Evolutionary conservation across 2,329 filamentous ascomycete species (phyloP).

Genomic region (Nemania abortiva): DNA sequence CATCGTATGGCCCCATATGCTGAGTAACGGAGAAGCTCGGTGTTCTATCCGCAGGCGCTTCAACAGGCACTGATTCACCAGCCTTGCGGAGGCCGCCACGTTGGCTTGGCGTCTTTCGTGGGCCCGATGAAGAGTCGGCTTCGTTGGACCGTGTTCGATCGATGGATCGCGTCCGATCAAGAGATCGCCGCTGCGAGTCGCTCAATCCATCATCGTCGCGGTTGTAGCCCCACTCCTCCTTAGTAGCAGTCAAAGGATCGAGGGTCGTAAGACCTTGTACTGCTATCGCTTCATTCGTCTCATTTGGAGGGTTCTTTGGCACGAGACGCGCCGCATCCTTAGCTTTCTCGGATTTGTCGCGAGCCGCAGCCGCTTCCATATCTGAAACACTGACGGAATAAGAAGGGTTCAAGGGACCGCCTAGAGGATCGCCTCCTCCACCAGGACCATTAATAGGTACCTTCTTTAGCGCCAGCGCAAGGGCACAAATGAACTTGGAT

Average conservation of each 20-base stretch:
- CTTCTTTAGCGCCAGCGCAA: slow-evolving; percentile 85
- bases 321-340: slow-evolving; percentile 76
- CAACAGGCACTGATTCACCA: slow-evolving; percentile 47
- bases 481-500: slow-evolving; percentile 96
- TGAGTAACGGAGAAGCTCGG: slow-evolving; percentile 50
- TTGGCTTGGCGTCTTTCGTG: slow-evolving; percentile 48
- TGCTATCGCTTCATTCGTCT: slow-evolving; percentile 58
- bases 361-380: slow-evolving; percentile 72
- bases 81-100: slow-evolving; percentile 50
- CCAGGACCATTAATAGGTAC: slow-evolving; percentile 88
- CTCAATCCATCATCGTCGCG: slow-evolving; percentile 54
- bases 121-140: slow-evolving; percentile 49
- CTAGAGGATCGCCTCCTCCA: slow-evolving; percentile 72
- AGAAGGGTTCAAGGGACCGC: slow-evolving; percentile 78
- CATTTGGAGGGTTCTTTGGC: slow-evolving; percentile 54
- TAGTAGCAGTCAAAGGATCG: slow-evolving; percentile 50
- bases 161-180: slow-evolving; percentile 53
- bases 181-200: slow-evolving; percentile 48
- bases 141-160: slow-evolving; percentile 56
- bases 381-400: slow-evolving; percentile 85
- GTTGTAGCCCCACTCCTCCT: slow-evolving; percentile 56
- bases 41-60: slow-evolving; percentile 34
- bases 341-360: slow-evolving; percentile 67
- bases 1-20: slow-evolving; percentile 48
- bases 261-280: slow-evolving; percentile 60